Evolutionary conservation across 2,329 filamentous ascomycete species (phyloP).

Genomic region (Dichotomopilus funicola): DNA sequence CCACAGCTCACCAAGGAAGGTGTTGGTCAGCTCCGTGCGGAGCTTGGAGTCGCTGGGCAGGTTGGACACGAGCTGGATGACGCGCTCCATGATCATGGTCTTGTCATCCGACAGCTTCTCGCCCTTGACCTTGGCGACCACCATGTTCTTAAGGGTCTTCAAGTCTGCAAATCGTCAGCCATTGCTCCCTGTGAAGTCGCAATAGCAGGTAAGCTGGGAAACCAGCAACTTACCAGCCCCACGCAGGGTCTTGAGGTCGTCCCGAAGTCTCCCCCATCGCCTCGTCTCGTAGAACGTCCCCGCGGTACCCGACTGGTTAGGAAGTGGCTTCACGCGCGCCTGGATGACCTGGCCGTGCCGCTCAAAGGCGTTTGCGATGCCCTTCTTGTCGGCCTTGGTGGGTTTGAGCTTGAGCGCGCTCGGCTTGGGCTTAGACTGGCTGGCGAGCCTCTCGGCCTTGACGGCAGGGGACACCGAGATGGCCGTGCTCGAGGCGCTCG

Average conservation of each 20-base stretch:
- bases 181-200: no score
- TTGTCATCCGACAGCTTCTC: constrained; percentile 63
- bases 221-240: constrained; percentile 32
- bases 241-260: constrained; percentile 53
- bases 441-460: constrained; percentile 15
- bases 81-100: constrained; percentile 68
- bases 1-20: constrained; percentile 65
- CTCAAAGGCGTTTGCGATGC: constrained; percentile 30
- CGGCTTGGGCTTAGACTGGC: constrained; percentile 19
- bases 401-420: constrained; percentile 18
- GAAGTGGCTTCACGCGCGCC: constrained; percentile 55
- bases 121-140: constrained; percentile 57
- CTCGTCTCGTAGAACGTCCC: constrained; percentile 48
- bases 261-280: constrained; percentile 44
- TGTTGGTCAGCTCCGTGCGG: constrained; percentile 57
- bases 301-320: constrained; percentile 52
- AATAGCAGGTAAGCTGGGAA: no score
- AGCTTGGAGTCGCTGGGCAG: constrained; percentile 57
- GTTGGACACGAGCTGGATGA: constrained; percentile 62
- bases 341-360: constrained; percentile 32
- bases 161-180: constrained; percentile 41
- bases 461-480: constrained; percentile 7
- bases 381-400: constrained; percentile 28
- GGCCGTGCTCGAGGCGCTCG: neutral
- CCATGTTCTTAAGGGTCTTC: constrained; percentile 54